Base-by-base conservation (phyloP, 352 stramenopile genomes). In the Bremia lactucae region DNA sequence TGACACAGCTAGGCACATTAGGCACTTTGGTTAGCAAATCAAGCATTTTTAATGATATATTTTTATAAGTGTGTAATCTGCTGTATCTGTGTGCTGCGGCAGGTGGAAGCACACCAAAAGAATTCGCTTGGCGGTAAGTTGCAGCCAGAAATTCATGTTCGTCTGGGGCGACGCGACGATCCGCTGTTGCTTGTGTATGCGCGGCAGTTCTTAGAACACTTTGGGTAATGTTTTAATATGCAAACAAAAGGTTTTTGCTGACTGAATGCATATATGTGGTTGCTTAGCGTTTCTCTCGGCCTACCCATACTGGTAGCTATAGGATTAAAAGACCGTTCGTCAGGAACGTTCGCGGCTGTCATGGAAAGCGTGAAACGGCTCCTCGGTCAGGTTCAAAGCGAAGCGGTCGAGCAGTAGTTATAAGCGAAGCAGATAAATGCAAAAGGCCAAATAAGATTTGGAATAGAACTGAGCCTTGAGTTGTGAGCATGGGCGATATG, bases 131-230 rank as follows among this genome's bases (percentile, higher is more conserved):
- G 67, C 42, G 78, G 76, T 38, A 84, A 84, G 34, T 68, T 84
- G 36, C 75, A 87, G 45, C 56, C 76, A 0, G 75, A 88, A 15
- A 87, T 88, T 36, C 72, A 83, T 38, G 55, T 91, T 36, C 72
- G 74, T 23, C 64, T 91, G 31, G 79, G 79, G 2, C 60, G 77
- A 14, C 72, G 79, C 14, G 79, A 92, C 38, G 79, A 92, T 39
- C 79, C 79, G 28, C 68, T 92, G 23, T 48, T 92, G 43, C 59
- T 92, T 28, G 76, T 92, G 31, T 92, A 92, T 41, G 70, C 68
- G 22, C 73, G 79, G 21, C 79, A 92, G 35, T 76, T 92, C 43
- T 62, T 87, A 22, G 79, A 92, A 54, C 74, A 87, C 21, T 88
- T 92, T 45, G 77, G 79, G 79, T 92, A 68, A 22, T 49, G 63